These are phyloP conservation scores for Yarrowia porcina DNA, from an alignment of 805 yeast genomes.

Conservation along the genomic window DNA sequence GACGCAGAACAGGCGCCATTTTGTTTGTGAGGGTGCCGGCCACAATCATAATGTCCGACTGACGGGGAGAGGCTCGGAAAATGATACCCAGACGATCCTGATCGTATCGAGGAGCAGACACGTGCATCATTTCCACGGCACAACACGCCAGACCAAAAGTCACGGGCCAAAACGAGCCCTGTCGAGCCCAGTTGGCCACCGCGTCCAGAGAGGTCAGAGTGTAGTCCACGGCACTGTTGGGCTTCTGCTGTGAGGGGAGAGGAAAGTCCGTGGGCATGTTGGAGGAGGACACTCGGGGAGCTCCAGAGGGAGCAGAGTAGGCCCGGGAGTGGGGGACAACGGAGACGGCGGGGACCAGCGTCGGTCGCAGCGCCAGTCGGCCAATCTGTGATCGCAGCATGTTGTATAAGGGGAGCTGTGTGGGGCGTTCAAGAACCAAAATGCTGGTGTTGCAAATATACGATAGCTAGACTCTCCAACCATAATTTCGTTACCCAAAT, in stretches of 20 bases:
- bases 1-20: conserved; percentile 92
- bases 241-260: conserved; percentile 61
- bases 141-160: conserved; percentile 91
- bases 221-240: conserved; percentile 65
- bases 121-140: conserved; percentile 95
- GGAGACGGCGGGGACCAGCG: conserved; percentile 13
- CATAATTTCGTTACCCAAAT: conserved; percentile 9
- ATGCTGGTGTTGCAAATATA: conserved; percentile 14
- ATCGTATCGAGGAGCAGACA: conserved; percentile 85
- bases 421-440: neutral
- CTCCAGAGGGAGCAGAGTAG: neutral
- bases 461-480: neutral
- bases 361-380: conserved; percentile 23
- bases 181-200: conserved; percentile 86
- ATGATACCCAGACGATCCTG: conserved; percentile 89
- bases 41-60: conserved; percentile 86
- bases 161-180: conserved; percentile 90
- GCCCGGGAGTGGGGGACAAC: neutral
- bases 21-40: conserved; percentile 89
- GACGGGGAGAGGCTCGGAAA: conserved; percentile 92
- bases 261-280: conserved; percentile 66
- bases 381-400: conserved; percentile 24
- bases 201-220: conserved; percentile 78
- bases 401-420: neutral
- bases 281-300: conserved; percentile 21